Conservation (phyloP, 2,329 filamentous ascomycete genomes). For the Cladosporium colombiae region DNA sequence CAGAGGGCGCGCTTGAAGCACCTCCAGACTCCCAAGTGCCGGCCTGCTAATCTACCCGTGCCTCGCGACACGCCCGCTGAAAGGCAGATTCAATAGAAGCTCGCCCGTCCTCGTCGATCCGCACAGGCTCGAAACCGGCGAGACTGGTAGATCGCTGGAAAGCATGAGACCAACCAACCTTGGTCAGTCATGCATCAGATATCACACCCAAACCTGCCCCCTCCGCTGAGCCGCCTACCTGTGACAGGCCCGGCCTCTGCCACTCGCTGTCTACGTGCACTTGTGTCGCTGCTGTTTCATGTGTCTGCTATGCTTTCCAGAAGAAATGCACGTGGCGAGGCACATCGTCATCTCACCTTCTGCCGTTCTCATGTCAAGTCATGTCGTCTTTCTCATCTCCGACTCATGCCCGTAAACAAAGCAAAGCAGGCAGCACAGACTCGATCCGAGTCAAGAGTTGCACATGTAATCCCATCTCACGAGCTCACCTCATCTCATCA, state of each 20-base stretch:
- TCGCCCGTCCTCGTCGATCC: neutral
- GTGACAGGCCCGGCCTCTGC: neutral
- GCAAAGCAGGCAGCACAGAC: neutral
- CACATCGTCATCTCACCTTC: neutral
- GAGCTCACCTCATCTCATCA: neutral
- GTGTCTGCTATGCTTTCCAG: conserved; percentile 3
- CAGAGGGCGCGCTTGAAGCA: neutral
- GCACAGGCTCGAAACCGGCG: neutral
- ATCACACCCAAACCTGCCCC: neutral
- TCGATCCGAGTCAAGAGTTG: neutral
- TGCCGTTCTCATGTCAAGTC: neutral
- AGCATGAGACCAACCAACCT: neutral
- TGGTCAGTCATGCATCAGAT: conserved; percentile 7
- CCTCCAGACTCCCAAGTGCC: neutral
- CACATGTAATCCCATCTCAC: neutral
- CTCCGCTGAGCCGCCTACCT: neutral
- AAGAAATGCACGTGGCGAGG: neutral
- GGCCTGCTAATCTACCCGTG: neutral
- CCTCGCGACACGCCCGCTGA: conserved; percentile 4
- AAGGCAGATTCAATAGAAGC: neutral
- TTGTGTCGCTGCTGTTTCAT: neutral
- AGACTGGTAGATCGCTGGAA: neutral
- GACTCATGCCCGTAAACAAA: neutral
- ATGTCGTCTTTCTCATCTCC: neutral
- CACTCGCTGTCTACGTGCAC: neutral